Percentiles rank a stretch among this genome's conserved stretches.
These are phyloP conservation scores for Candida nemodendra DNA, from an alignment of 805 yeast species.

Conservation along the genomic window DNA sequence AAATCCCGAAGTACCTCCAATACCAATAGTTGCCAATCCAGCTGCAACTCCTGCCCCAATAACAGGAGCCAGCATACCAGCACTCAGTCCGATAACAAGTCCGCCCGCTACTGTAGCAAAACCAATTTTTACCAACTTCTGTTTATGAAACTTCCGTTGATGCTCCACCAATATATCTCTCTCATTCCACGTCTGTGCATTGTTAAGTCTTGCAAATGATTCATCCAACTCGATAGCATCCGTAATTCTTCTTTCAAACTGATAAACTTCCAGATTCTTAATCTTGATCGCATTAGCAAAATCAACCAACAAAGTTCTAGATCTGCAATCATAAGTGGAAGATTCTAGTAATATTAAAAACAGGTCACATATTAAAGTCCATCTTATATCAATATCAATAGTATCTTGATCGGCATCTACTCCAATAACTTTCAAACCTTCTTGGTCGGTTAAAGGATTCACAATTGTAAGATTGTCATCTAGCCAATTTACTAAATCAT, in stretches of 20 bases:
- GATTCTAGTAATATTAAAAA: slow-evolving; percentile 78
- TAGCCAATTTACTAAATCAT: slow-evolving; percentile 67
- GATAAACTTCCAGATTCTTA: slow-evolving; percentile 65
- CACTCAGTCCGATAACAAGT: slow-evolving; percentile 88
- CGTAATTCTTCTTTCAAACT: slow-evolving; percentile 87
- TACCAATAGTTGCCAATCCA: slow-evolving; percentile 91
- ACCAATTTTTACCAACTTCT: slow-evolving; percentile 82
- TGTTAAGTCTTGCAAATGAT: slow-evolving; percentile 30
- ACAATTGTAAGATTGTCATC: slow-evolving; percentile 40
- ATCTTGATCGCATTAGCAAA: slow-evolving; percentile 67
- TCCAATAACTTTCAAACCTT: slow-evolving; percentile 19
- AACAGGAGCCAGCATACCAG: slow-evolving; percentile 94
- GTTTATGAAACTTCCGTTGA: slow-evolving; percentile 61
- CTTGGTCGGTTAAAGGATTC: slow-evolving; percentile 44
- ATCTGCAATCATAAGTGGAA: slow-evolving; percentile 85
- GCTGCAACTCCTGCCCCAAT: slow-evolving; percentile 99
- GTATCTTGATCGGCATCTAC: slow-evolving; percentile 32
- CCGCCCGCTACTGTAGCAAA: slow-evolving; percentile 97
- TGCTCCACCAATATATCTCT: slow-evolving; percentile 65
- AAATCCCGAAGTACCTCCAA: slow-evolving; percentile 89
- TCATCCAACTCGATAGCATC: slow-evolving; percentile 85
- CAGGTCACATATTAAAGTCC: slow-evolving; percentile 93
- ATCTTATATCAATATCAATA: slow-evolving; percentile 72
- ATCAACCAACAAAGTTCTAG: slow-evolving; percentile 69
- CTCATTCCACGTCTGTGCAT: slow-evolving; percentile 68